Evolutionary conservation across 2,329 filamentous ascomycete species (phyloP).

Genomic region (Penicillium sp.): DNA sequence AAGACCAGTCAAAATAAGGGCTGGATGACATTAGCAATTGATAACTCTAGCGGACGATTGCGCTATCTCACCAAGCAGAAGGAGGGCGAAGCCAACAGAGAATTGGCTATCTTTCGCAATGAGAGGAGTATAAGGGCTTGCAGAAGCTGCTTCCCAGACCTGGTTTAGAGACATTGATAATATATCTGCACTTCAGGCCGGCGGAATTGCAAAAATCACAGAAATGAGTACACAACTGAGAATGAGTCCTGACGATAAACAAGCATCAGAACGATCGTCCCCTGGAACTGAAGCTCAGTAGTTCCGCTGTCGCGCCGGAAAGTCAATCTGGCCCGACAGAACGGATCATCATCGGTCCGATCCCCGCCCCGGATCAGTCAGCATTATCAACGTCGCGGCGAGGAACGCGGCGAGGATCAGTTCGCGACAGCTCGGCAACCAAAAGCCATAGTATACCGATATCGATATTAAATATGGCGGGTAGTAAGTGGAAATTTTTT

Average conservation of each 20-base stretch:
- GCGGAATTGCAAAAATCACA: conserved; percentile 6
- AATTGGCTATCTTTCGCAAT: conserved; percentile 86
- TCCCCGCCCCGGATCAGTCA: conserved; percentile 23
- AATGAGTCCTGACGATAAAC: conserved; percentile 8
- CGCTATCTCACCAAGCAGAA: conserved; percentile 63
- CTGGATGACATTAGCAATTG: conserved; percentile 40
- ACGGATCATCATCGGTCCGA: conserved; percentile 32
- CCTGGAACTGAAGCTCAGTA: conserved; percentile 16
- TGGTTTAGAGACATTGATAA: conserved; percentile 72
- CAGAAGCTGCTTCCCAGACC: conserved; percentile 91
- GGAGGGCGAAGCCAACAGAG: conserved; percentile 74
- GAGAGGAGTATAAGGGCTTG: conserved; percentile 80
- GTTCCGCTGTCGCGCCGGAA: conserved; percentile 12
- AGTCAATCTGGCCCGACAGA: conserved; percentile 28
- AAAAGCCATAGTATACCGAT: conserved; percentile 1
- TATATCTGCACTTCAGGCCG: conserved; percentile 9
- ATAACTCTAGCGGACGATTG: not conserved
- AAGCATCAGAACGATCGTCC: conserved; percentile 1
- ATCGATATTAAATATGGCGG: conserved; percentile 32
- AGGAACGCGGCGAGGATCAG: conserved; percentile 26
- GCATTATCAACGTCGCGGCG: conserved; percentile 6
- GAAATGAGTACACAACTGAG: not conserved
- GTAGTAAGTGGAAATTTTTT: conserved; percentile 35
- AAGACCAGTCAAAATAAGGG: conserved; percentile 72
- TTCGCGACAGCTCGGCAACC: conserved; percentile 2